A percentile compares a stretch with the other conserved stretches of the same genome.
These are phyloP conservation scores for Neocallimastix lanati DNA, from an alignment of 192 early-diverging fungal genomes.

Conservation along the genomic window DNA sequence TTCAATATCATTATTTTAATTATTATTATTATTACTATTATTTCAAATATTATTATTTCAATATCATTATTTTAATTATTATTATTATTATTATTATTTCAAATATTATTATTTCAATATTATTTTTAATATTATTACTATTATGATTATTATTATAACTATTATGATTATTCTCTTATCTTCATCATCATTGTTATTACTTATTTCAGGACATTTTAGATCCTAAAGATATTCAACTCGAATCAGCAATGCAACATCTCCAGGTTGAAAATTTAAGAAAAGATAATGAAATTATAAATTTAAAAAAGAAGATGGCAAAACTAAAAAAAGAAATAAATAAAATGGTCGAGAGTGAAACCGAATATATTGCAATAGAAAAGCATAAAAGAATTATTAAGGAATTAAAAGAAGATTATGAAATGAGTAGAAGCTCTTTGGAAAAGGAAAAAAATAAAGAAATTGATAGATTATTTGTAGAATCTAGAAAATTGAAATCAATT, in stretches of 20 bases:
- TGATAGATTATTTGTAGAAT: background rate
- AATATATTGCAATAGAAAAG: background rate
- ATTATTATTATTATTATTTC: too few relatives aligned
- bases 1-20: too few relatives aligned
- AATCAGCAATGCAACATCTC: background rate
- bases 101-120: too few relatives aligned
- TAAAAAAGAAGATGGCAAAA: background rate
- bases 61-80: too few relatives aligned
- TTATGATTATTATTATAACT: too few relatives aligned
- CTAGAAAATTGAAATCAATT: background rate
- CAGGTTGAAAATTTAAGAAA: background rate
- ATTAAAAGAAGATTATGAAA: background rate
- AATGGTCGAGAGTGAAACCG: background rate
- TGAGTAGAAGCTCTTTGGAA: background rate
- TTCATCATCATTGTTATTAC: too few relatives aligned
- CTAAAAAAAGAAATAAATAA: background rate
- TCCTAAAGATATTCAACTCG: background rate
- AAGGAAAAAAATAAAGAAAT: background rate
- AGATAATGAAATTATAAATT: background rate
- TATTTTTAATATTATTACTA: too few relatives aligned
- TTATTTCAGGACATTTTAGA: background rate
- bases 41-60: too few relatives aligned
- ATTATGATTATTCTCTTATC: too few relatives aligned
- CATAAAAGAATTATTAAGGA: background rate
- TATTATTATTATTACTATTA: too few relatives aligned